Evolutionary conservation across 805 yeast genomes (phyloP), one percentile per base, ranked within the genome.

Genomic region (Candida golubevii): DNA sequence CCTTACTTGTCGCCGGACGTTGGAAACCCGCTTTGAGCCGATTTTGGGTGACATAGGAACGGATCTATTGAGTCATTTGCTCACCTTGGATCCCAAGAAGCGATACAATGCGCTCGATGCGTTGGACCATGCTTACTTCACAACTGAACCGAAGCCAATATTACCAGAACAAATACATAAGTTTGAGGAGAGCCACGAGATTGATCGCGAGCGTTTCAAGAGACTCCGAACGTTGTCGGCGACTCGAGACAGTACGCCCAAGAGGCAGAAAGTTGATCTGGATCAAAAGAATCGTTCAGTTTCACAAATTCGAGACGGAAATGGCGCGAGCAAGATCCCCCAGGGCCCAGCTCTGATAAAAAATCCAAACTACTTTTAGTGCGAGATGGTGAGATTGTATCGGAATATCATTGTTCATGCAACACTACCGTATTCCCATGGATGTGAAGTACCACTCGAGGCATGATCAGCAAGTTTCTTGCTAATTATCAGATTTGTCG

Each of bases 161-260:
- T 40, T 53, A 11, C 78, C 81, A 0, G 57, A 57, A 7, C 77
- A 75, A 14, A 65, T 89, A 23, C 85, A 88, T 4, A 75, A 74
- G 27, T 85, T 84, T 52, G 90, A 85, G 52, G 95, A 90, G 50
- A 80, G 95, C 49, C 97, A 93, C 61, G 98, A 91, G 62, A 77
- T 89, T 26, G 97, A 88, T 63, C 79, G 79, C 38, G 79, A 79
- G 49, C 71, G 79, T 50, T 71, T 66, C 72, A 76, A 65, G 74
- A 73, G 61, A 69, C 69, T 59, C 76, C 42, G 56, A 15, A 12
- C 47, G 7, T 33, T 33, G 39, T 13, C 33, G 10, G 29, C 38
- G 33, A 4, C 39, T 3, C 5, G 12, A 14, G 46, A 38, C 6
- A 9, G 28, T n/a, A 36, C 23, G 26, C 38, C 46, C 9, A 48